Base-by-base conservation (phyloP, 2,329 filamentous ascomycete genomes). In the Chaetomium sp. region DNA sequence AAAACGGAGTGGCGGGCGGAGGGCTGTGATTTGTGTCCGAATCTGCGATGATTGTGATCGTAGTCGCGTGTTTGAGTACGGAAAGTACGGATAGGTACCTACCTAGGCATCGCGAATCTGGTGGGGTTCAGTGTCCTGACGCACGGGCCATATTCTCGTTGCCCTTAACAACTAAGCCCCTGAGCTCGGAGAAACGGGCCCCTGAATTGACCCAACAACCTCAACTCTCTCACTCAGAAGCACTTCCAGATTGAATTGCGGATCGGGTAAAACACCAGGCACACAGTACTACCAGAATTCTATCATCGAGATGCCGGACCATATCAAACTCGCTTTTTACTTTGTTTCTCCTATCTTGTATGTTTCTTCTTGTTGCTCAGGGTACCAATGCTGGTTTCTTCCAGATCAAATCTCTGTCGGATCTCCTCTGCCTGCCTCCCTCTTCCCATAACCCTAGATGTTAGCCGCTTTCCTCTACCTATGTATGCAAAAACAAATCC, bases 111-210 rank as follows among this genome's bases (percentile, higher is more conserved):
- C 38, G 16, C 45, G 1, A 23, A 23, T 10, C 1, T 47, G n/a
- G 45, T 29, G 60, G 54, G 25, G 21, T n/a, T n/a, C 9, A 16
- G 23, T 4, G 19, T 10, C 19, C 6, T 31, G 12, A 9, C 25
- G 57, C 57, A 60, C 57, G 33, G 57, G 12, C 58, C 35, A 8
- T 9, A 8, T 54, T 7, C 29, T 55, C 23, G 38, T 62, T 57
- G 53, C 60, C 50, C 59, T 23, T 64, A 29, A 51, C 62, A 55
- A 60, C 57, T 29, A 4, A 42, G 31, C 42, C 31, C 53, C 47
- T 63, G 64, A 42, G 38, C 5, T 42, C 7, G 4, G 1, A 2
- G 13, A 19, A 16, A 42, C 60, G n/a, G n/a, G n/a, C 53, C 51
- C 51, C 29, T 54, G 51, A 54, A 35, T 21, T n/a, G 8, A n/a